Evolutionary conservation across 2,329 filamentous ascomycete species (phyloP).

Genomic region (Colletotrichum sidae): DNA sequence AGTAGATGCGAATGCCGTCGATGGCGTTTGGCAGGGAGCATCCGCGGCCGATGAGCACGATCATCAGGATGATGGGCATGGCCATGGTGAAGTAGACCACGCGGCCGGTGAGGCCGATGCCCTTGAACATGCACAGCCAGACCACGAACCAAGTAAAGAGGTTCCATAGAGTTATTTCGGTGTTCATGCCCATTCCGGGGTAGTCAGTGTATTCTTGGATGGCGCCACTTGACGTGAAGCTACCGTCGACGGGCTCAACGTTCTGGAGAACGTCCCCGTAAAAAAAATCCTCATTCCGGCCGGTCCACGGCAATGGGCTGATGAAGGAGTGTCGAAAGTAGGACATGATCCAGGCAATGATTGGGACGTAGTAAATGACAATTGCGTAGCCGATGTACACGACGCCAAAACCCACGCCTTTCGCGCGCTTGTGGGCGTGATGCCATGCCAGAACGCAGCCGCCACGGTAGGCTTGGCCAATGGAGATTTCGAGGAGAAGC

Average conservation of each 20-base stretch:
- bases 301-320: conserved; percentile 63
- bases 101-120: conserved; percentile 64
- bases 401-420: conserved; percentile 62
- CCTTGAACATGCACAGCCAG: conserved; percentile 68
- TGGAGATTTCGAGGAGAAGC: conserved; percentile 69
- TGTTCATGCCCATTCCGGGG: conserved; percentile 55
- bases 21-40: conserved; percentile 63
- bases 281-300: conserved; percentile 55
- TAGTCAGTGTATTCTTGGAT: conserved; percentile 56
- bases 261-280: conserved; percentile 11
- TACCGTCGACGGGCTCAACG: conserved; percentile 46
- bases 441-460: conserved; percentile 62
- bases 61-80: conserved; percentile 63
- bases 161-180: conserved; percentile 65
- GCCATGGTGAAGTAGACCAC: conserved; percentile 70
- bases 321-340: conserved; percentile 65
- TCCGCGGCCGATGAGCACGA: conserved; percentile 62
- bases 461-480: conserved; percentile 71
- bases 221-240: conserved; percentile 45
- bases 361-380: conserved; percentile 65
- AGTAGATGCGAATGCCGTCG: conserved; percentile 58
- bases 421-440: conserved; percentile 60
- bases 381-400: conserved; percentile 63
- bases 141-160: conserved; percentile 67
- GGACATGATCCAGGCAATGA: conserved; percentile 66